phyloP scores from a whole-genome alignment of 371 early-diverging fungal species.

The Mortierella polycephala region DNA sequence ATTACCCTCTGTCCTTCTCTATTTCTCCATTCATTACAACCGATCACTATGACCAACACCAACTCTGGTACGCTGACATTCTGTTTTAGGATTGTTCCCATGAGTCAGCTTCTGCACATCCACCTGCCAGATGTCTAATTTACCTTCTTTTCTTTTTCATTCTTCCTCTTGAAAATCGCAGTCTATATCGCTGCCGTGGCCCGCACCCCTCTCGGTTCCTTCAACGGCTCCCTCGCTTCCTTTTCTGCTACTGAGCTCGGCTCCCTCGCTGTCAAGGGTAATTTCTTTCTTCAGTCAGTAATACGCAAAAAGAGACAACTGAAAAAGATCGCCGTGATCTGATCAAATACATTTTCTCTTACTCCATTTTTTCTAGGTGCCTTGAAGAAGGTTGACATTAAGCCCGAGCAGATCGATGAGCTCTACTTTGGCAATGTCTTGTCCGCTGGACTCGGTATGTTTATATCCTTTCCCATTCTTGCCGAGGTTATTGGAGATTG shows the following conservation, averaged over 20 bases:
- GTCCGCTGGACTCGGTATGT: slow-evolving; percentile 73
- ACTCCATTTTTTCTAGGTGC: slow-evolving; percentile 62
- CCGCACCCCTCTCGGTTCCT: slow-evolving; percentile 96
- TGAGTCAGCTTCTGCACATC: not conserved
- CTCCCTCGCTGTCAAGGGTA: slow-evolving; percentile 89
- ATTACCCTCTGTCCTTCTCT: not conserved
- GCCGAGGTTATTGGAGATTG: too few species aligned
- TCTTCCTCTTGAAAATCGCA: slow-evolving; percentile 3
- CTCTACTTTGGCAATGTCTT: slow-evolving; percentile 90
- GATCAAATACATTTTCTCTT: not conserved
- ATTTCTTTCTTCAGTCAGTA: not conserved
- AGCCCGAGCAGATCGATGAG: slow-evolving; percentile 82
- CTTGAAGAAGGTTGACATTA: slow-evolving; percentile 74
- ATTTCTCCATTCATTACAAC: not conserved
- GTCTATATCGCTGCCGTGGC: slow-evolving; percentile 91
- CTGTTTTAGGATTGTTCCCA: too few species aligned
- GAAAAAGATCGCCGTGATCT: not conserved
- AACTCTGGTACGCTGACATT: slow-evolving; percentile 22
- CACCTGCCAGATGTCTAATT: not conserved
- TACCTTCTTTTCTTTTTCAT: not conserved
- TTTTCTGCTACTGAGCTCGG: slow-evolving; percentile 92
- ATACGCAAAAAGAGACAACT: not conserved
- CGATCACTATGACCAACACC: slow-evolving; percentile 29
- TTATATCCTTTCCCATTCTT: not conserved
- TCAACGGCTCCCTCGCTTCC: slow-evolving; percentile 90